Conservation (phyloP, 2,329 filamentous ascomycete genomes). For the Knufia petricola region DNA sequence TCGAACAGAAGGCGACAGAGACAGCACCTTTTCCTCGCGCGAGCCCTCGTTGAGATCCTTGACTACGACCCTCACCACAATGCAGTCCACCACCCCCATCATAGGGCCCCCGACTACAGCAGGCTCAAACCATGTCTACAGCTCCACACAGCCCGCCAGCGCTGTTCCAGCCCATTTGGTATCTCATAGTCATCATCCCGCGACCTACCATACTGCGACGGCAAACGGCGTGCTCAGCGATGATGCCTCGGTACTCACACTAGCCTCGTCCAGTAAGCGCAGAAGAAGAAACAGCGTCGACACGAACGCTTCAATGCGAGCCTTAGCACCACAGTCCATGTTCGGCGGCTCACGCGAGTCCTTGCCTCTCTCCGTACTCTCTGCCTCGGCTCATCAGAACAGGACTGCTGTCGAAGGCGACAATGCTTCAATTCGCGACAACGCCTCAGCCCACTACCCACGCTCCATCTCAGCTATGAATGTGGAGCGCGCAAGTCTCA, state of each 20-base stretch:
- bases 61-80: conserved; percentile 56
- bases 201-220: conserved; percentile 51
- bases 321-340: conserved; percentile 52
- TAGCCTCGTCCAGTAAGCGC: conserved; percentile 56
- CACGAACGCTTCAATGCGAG: conserved; percentile 56
- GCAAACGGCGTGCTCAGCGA: conserved; percentile 56
- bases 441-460: conserved; percentile 37
- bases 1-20: conserved; percentile 57
- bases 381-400: conserved; percentile 38
- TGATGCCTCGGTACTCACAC: conserved; percentile 55
- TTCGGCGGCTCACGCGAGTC: conserved; percentile 57
- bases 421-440: conserved; percentile 27
- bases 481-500: conserved; percentile 57
- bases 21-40: conserved; percentile 57
- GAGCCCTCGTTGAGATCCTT: conserved; percentile 56
- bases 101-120: conserved; percentile 20
- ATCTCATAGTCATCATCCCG: conserved; percentile 42
- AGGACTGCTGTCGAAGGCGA: conserved; percentile 32
- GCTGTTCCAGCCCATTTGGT: conserved; percentile 52
- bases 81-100: conserved; percentile 44
- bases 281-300: conserved; percentile 55
- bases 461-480: conserved; percentile 46
- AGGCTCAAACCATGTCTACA: conserved; percentile 36
- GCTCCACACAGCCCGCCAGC: conserved; percentile 50
- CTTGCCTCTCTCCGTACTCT: conserved; percentile 53